These are phyloP conservation scores for Phytophthora chlamydospora DNA, from an alignment of 352 stramenopile species.

Conservation along the genomic window DNA sequence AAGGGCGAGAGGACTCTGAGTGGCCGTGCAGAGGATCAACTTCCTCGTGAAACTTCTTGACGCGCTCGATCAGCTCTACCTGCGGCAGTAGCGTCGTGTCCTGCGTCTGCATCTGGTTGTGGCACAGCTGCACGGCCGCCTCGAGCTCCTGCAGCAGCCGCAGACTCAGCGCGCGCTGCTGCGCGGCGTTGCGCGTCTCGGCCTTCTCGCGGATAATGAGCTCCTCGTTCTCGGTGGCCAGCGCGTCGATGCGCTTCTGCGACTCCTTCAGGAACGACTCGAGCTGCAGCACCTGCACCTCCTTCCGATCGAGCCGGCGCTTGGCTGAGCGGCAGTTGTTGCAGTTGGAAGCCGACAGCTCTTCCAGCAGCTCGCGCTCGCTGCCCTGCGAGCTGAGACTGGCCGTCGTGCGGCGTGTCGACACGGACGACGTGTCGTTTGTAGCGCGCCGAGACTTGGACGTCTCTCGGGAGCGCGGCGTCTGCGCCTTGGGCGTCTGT, in stretches of 20 bases:
- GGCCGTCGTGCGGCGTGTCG: constrained; percentile 56
- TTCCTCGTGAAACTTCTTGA: constrained; percentile 70
- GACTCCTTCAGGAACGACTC: constrained; percentile 82
- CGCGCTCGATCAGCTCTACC: constrained; percentile 75
- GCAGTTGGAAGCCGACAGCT: constrained; percentile 48
- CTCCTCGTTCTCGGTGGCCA: constrained; percentile 71
- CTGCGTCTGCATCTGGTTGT: constrained; percentile 53
- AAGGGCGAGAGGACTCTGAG: constrained; percentile 26
- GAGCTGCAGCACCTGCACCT: constrained; percentile 78
- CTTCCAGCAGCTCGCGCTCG: constrained; percentile 52
- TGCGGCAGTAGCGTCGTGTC: constrained; percentile 69
- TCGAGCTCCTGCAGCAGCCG: constrained; percentile 80
- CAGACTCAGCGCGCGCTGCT: constrained; percentile 64
- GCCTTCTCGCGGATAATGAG: constrained; percentile 60
- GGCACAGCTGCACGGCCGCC: constrained; percentile 72
- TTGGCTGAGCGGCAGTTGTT: constrained; percentile 58
- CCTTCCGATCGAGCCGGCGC: constrained; percentile 70
- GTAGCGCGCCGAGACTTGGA: constrained; percentile 23
- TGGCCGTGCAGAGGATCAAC: constrained; percentile 41
- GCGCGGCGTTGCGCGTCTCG: constrained; percentile 63
- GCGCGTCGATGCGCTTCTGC: constrained; percentile 74
- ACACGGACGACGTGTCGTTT: constrained; percentile 43
- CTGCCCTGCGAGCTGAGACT: constrained; percentile 69
- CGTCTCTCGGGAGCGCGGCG: constrained; percentile 16
- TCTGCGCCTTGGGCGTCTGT: constrained; percentile 27